These are phyloP conservation scores for Eimeria zaria DNA, from an alignment of 169 alveolate species.

Conservation along the genomic window DNA sequence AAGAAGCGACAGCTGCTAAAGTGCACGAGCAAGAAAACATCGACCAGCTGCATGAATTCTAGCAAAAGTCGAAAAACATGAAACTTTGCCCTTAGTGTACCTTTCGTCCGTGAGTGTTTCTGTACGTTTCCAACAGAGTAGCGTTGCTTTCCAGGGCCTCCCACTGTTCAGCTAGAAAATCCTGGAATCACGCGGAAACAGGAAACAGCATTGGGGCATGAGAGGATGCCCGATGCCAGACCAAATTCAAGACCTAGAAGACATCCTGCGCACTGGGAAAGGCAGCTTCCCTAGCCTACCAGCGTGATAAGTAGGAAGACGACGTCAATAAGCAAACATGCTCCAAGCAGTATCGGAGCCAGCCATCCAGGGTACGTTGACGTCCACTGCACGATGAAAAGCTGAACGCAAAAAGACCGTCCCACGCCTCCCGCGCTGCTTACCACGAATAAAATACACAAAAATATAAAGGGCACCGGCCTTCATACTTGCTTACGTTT, in stretches of 20 bases:
- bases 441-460: background rate
- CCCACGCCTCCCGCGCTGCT: background rate
- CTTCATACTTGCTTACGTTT: background rate
- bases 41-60: background rate
- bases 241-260: background rate
- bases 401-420: background rate
- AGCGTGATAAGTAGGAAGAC: conserved; percentile 78
- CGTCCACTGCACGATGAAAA: conserved; percentile 64
- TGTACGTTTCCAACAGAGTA: conserved; percentile 82
- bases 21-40: background rate
- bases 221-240: background rate
- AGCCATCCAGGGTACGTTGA: conserved; percentile 75
- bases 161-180: conserved; percentile 82
- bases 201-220: background rate
- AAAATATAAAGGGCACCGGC: background rate
- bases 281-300: conserved; percentile 42
- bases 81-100: background rate
- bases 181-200: conserved; percentile 26
- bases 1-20: background rate
- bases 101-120: conserved; percentile 73
- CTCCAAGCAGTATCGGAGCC: conserved; percentile 55
- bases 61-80: background rate
- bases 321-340: conserved; percentile 45
- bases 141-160: conserved; percentile 84
- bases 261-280: background rate